Percentiles rank a stretch among this genome's conserved stretches.
Evolutionary conservation across 306 rosid species (phyloP).

Genomic region (Elaeagnus macrophylla): DNA sequence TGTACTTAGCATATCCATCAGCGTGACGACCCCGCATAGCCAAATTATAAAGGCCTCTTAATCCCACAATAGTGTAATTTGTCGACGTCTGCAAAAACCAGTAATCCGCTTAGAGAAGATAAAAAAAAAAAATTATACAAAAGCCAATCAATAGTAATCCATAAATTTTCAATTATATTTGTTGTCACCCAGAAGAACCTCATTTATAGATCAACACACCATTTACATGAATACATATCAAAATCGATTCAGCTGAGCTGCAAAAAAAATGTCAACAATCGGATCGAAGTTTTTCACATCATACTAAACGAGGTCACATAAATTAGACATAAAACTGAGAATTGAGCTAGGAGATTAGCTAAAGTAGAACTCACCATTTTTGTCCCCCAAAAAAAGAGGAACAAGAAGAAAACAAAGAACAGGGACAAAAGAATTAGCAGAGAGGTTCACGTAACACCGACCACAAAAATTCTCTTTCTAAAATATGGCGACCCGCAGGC

Average conservation of each 20-base stretch:
- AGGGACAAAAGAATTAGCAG: too few species aligned
- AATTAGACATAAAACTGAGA: too few species aligned
- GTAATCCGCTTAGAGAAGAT: neutral
- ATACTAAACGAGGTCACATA: neutral
- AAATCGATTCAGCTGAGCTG: neutral
- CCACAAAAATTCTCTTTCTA: neutral
- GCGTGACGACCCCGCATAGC: slow-evolving; percentile 62
- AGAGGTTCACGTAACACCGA: too few species aligned
- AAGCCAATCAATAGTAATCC: too few species aligned
- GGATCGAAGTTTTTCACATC: neutral
- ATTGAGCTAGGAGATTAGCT: too few species aligned
- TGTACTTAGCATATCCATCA: slow-evolving; percentile 20
- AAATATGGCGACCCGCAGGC: neutral
- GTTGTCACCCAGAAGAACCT: too few species aligned
- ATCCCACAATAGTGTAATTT: slow-evolving; percentile 9
- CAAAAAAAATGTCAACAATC: neutral
- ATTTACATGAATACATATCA: neutral
- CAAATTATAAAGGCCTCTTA: slow-evolving; percentile 26
- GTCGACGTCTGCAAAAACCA: slow-evolving; percentile 19
- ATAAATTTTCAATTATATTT: too few species aligned
- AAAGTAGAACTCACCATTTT: slow-evolving; percentile 21
- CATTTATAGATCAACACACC: neutral
- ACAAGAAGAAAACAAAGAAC: neutral
- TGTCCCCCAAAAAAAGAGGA: neutral
- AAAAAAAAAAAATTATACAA: too few species aligned